A percentile compares a stretch with the other conserved stretches of the same genome.
These are phyloP conservation scores for Ustilago crameri DNA, from an alignment of 1,284 basidiomycete genomes.

Conservation along the genomic window DNA sequence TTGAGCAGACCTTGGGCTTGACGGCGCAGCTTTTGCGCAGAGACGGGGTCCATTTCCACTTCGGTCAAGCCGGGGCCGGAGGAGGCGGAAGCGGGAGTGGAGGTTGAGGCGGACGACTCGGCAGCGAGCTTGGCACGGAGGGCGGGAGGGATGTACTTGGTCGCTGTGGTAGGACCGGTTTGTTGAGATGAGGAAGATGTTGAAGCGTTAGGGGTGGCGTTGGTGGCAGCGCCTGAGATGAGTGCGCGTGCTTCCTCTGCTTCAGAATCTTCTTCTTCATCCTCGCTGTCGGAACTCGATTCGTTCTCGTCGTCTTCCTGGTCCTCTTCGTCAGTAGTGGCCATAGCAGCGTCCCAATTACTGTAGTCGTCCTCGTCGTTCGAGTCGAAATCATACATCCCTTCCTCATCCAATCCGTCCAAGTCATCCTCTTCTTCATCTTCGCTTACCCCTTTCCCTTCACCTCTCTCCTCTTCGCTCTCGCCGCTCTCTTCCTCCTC, in stretches of 20 bases:
- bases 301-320: slow-evolving; percentile 15
- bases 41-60: slow-evolving; percentile 52
- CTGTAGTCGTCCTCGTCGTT: slow-evolving; percentile 48
- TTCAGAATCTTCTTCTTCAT: slow-evolving; percentile 25
- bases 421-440: slow-evolving; percentile 10
- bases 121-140: slow-evolving; percentile 69
- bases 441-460: slow-evolving; percentile 8
- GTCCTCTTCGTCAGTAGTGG: slow-evolving; percentile 45
- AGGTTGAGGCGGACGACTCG: slow-evolving; percentile 15
- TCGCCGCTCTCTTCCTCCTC: slow-evolving; percentile 6
- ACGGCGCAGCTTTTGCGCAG: slow-evolving; percentile 76
- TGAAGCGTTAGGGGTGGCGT: slow-evolving; percentile 1
- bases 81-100: slow-evolving; percentile 2
- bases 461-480: slow-evolving; percentile 9
- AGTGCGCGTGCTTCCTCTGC: slow-evolving; percentile 35
- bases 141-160: slow-evolving; percentile 72
- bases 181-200: neutral
- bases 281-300: slow-evolving; percentile 3
- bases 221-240: slow-evolving; percentile 9
- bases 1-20: slow-evolving; percentile 90
- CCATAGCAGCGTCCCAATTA: slow-evolving; percentile 53
- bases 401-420: slow-evolving; percentile 23
- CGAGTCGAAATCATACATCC: slow-evolving; percentile 39
- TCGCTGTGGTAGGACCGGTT: slow-evolving; percentile 28
- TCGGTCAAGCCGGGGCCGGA: slow-evolving; percentile 3